Evolutionary conservation across 2,329 filamentous ascomycete species (phyloP).

Genomic region (Sordariomycetes sp.): DNA sequence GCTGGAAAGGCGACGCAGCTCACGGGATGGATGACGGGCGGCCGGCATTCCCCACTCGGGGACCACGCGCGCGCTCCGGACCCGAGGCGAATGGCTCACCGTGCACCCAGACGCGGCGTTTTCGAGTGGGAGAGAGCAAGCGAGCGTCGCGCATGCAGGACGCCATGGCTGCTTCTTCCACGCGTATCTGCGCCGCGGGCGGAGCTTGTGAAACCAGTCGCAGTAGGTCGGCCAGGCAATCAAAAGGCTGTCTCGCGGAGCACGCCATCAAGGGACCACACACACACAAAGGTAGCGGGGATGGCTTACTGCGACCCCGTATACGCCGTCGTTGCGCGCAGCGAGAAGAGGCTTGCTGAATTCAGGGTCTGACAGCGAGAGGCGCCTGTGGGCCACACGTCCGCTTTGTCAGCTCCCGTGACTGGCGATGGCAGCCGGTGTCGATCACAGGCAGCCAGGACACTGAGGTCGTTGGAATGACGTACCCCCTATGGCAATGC

Average conservation of each 20-base stretch:
- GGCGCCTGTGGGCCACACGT: background rate
- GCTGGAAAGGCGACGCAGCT: background rate
- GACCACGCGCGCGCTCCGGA: background rate
- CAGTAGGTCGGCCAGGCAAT: background rate
- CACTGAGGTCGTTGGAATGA: too few relatives aligned
- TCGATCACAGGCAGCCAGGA: background rate
- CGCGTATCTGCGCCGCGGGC: background rate
- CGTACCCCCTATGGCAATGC: too few relatives aligned
- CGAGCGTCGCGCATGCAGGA: background rate
- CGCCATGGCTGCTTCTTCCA: background rate
- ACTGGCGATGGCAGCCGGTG: background rate
- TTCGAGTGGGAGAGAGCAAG: background rate
- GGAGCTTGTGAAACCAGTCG: background rate
- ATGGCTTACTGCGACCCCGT: background rate
- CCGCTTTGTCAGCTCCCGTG: background rate
- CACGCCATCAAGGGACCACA: background rate
- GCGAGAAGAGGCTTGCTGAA: too few relatives aligned
- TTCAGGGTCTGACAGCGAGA: background rate
- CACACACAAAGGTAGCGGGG: background rate
- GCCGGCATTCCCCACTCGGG: background rate
- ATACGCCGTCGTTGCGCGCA: too few relatives aligned
- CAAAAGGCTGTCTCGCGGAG: background rate
- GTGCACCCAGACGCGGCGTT: background rate
- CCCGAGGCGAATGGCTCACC: background rate
- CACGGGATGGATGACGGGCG: background rate